Evolutionary conservation across 805 yeast species (phyloP), one percentile per base, ranked within the genome.

Genomic region (Zygotorulaspora sp.): DNA sequence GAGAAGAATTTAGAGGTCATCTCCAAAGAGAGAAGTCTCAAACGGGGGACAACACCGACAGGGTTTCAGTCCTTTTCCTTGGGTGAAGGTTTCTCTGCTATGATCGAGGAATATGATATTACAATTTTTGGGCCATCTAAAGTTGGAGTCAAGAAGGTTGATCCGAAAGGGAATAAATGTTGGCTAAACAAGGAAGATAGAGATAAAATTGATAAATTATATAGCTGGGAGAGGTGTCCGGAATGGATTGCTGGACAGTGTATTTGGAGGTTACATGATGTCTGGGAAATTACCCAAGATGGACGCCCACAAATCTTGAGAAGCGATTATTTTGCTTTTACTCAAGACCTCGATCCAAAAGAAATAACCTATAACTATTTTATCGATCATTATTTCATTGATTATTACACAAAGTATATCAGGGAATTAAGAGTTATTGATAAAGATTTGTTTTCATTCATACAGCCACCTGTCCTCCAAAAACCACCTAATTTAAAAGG

Each of bases 401-500:
- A 71, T n/a, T 81, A 71, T 55, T 84, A 81, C 69, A 43, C 57
- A 10, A 55, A 52, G 10, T 81, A 71, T 55, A 75, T 74, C 45
- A 50, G 57, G 1, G 62, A 66, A 35, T 71, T 84, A 28, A 63
- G 88, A 42, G 40, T 53, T 0, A 47, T 71, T 4, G 66, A 76
- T 14, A 56, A 65, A 0, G 67, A 72, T 10, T 61, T 74, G 16
- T 75, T 81, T 42, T 60, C 84, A 9, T 68, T 88, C 19, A 60
- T 87, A 48, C 95, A 88, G 59, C 81, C 94, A 0, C 95, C 95
- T 1, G 92, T 84, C 1, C 66, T 89, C 44, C 81, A 78, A 49
- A 54, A 72, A 3, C 96, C 96, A 0, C 96, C 97, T 2, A 56
- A 62, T 8, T 59, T 85, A 43, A 70, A 69, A 41, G 71, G 70